Conservation (phyloP, 2,329 filamentous ascomycete species). For the Fusarium sp. region DNA sequence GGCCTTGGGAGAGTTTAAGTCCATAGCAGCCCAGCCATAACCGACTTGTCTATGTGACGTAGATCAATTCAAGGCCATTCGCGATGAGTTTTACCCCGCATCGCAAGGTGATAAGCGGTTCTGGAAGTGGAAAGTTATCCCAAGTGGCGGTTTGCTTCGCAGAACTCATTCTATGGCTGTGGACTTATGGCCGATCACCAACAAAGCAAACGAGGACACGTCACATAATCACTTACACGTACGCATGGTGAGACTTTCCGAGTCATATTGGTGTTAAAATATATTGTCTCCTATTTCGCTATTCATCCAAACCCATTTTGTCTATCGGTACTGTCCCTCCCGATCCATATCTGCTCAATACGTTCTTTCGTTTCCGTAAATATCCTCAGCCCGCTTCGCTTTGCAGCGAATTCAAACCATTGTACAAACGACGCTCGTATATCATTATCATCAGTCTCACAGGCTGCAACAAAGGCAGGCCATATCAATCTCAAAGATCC, state of each 20-base stretch:
- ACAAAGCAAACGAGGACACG: background rate
- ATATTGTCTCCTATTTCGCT: background rate
- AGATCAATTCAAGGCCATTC: background rate
- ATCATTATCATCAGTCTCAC: conserved; percentile 5
- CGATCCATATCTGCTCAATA: conserved; percentile 13
- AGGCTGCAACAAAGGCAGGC: conserved; percentile 27
- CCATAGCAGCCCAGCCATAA: too few species aligned
- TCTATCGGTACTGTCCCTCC: background rate
- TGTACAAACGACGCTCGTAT: background rate
- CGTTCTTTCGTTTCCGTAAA: conserved; percentile 18
- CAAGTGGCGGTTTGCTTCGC: background rate
- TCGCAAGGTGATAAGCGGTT: background rate
- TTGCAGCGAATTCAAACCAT: conserved; percentile 19
- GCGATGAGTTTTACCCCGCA: background rate
- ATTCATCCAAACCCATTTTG: background rate
- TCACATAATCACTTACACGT: background rate
- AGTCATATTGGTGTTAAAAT: background rate
- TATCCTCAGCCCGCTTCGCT: conserved; percentile 16
- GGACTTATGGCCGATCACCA: accelerated
- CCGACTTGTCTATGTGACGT: background rate
- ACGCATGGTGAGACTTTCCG: background rate
- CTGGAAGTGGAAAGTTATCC: conserved; percentile 11
- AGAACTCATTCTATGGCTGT: too few species aligned
- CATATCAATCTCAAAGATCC: conserved; percentile 26
- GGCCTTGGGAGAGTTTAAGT: background rate